Evolutionary conservation across 345 rosid genomes (phyloP), one percentile per base, ranked within the genome.

Genomic region (Eucalyptus camaldulensis): DNA sequence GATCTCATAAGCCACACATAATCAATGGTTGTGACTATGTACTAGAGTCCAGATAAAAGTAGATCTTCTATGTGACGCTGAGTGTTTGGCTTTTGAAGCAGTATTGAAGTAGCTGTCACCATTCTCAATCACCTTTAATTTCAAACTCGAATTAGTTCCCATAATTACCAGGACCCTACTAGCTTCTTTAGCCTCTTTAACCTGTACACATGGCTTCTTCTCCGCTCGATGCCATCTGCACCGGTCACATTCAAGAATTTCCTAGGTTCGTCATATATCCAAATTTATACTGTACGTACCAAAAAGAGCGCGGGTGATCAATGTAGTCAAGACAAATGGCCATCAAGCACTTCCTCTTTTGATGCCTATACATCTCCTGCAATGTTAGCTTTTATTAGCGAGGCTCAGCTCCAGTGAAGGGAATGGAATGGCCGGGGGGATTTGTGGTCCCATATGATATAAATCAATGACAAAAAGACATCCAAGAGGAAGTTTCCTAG

Each of bases 41-140:
- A 33, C 24, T 9, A 0, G 24, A 21, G 25, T 72, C 14, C 1
- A 19, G 27, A 72, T 72, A 10, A 19, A 43, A 37, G 25, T 33
- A 9, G 25, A 40, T 14, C 25, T 37, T 37, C 14, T 0, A 69
- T 16, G 2, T 31, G 80, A 40, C 45, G 5, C 2, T 0, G 13
- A 31, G 80, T 8, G 80, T 14, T 67, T 15, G 40, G 80, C 43
- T 15, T 67, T 31, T 67, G 44, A 2, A 33, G 44, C 0, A 33
- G 25, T 17, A 19, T 5, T 19, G 22, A 9, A 72, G 13, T 15
- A 69, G 13, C 24, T 31, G 0, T 10, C 21, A 0, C 43, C 7
- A 1, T n/a, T 14, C 3, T 6, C 24, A 69, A 33, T 69, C 80
- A 16, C 80, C 44, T 69, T 33, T 69, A 17, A 19, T 19, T 37